phyloP scores from a whole-genome alignment of 2,329 filamentous ascomycete species.

The Colletotrichum tabaci region DNA sequence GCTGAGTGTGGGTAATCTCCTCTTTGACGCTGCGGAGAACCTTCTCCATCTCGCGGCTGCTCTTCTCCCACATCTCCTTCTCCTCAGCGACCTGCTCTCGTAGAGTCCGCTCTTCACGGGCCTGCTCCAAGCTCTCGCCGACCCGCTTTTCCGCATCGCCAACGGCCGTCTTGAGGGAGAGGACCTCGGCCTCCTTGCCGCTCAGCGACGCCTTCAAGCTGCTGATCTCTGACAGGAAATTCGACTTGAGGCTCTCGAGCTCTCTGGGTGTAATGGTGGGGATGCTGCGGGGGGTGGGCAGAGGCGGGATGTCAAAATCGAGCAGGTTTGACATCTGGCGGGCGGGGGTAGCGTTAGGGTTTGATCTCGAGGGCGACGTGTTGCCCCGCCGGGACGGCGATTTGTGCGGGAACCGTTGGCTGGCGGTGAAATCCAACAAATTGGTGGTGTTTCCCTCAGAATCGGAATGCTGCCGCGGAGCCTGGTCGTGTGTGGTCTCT shows the following conservation, averaged over 20 bases:
- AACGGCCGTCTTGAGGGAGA: slow-evolving; percentile 88
- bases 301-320: slow-evolving; percentile 94
- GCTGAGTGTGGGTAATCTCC: slow-evolving; percentile 83
- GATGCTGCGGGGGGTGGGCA: slow-evolving; percentile 91
- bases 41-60: slow-evolving; percentile 87
- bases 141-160: slow-evolving; percentile 93
- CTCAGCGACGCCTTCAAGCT: slow-evolving; percentile 92
- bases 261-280: slow-evolving; percentile 93
- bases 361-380: slow-evolving; percentile 36
- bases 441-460: slow-evolving; percentile 77
- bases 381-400: slow-evolving; percentile 62
- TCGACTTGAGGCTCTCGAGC: slow-evolving; percentile 91
- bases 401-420: slow-evolving; percentile 65
- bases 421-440: slow-evolving; percentile 90
- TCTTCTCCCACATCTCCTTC: slow-evolving; percentile 86
- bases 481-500: slow-evolving; percentile 54
- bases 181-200: slow-evolving; percentile 93
- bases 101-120: slow-evolving; percentile 81
- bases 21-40: slow-evolving; percentile 85
- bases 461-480: slow-evolving; percentile 57
- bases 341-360: slow-evolving; percentile 62
- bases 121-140: slow-evolving; percentile 85
- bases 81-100: slow-evolving; percentile 83
- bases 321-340: slow-evolving; percentile 78
- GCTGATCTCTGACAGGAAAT: slow-evolving; percentile 92